A percentile compares a stretch with the other conserved stretches of the same genome.
phyloP scores from a whole-genome alignment of 2,329 filamentous ascomycete species.

The Xylariales sp. region DNA sequence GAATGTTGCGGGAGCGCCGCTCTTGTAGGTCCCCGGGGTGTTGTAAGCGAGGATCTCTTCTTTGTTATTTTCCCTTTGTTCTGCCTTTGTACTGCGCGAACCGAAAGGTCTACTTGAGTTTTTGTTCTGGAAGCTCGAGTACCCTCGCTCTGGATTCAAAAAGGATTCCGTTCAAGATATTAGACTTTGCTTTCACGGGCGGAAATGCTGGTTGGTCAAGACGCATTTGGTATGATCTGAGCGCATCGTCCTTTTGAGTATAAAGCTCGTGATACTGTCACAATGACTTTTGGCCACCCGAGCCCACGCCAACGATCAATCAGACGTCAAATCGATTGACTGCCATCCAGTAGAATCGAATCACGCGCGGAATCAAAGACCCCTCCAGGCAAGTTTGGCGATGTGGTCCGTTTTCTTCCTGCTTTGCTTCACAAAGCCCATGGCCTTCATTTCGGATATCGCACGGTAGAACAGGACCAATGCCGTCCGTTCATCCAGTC shows the following conservation, averaged over 20 bases:
- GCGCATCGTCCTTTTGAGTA: background rate
- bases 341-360: slow-evolving; percentile 8
- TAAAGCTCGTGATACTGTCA: slow-evolving; percentile 9
- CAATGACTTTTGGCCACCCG: slow-evolving; percentile 8
- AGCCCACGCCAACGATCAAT: background rate
- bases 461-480: slow-evolving; percentile 80
- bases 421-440: slow-evolving; percentile 85
- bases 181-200: background rate
- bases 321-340: slow-evolving; percentile 3
- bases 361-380: slow-evolving; percentile 44
- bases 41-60: background rate
- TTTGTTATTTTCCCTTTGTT: slow-evolving; percentile 4
- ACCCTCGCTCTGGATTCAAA: no score
- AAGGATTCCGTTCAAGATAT: background rate
- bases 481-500: slow-evolving; percentile 48
- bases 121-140: slow-evolving; percentile 6
- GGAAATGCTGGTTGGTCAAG: slow-evolving; percentile 4
- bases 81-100: background rate
- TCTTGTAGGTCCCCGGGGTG: background rate
- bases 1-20: slow-evolving; percentile 1
- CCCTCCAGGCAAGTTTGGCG: slow-evolving; percentile 71
- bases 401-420: slow-evolving; percentile 91
- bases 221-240: slow-evolving; percentile 7
- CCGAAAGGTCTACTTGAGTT: background rate
- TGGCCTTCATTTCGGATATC: slow-evolving; percentile 75